These are phyloP conservation scores for Ustulina deusta DNA, from an alignment of 2,329 filamentous ascomycete genomes.

Conservation along the genomic window DNA sequence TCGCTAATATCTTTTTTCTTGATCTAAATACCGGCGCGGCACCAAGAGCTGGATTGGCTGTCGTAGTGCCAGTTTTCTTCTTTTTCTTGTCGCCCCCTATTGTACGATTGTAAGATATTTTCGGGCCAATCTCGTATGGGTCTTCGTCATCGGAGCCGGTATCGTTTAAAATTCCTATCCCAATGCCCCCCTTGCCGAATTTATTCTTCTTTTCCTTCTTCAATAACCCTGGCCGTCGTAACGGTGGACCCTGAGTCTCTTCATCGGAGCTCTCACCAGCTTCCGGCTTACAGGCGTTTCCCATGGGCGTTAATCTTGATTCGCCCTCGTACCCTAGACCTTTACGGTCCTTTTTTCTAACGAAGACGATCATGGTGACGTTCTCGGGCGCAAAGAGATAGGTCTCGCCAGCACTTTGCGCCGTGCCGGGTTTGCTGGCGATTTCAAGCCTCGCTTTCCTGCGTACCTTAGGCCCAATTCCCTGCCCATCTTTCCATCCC, in stretches of 20 bases:
- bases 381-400: conserved; percentile 91
- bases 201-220: conserved; percentile 65
- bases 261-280: conserved; percentile 56
- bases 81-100: conserved; percentile 87
- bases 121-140: conserved; percentile 90
- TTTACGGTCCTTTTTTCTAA: conserved; percentile 74
- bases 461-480: conserved; percentile 87
- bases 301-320: conserved; percentile 60
- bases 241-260: conserved; percentile 58
- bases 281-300: conserved; percentile 43
- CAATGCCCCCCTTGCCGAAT: conserved; percentile 74
- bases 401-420: conserved; percentile 58
- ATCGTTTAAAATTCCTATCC: conserved; percentile 90
- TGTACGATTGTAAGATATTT: conserved; percentile 85
- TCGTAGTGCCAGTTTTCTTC: conserved; percentile 65
- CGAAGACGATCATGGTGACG: conserved; percentile 73
- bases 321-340: conserved; percentile 77
- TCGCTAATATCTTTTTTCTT: conserved; percentile 65
- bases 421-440: conserved; percentile 51
- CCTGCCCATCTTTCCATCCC: conserved; percentile 96
- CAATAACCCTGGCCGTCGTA: conserved; percentile 45
- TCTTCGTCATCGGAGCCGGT: conserved; percentile 96
- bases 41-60: conserved; percentile 72
- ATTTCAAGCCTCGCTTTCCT: conserved; percentile 77
- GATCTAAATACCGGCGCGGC: conserved; percentile 81